Conservation (phyloP, 495 filamentous ascomycete species). For the Hypoxylon intermedium region DNA sequence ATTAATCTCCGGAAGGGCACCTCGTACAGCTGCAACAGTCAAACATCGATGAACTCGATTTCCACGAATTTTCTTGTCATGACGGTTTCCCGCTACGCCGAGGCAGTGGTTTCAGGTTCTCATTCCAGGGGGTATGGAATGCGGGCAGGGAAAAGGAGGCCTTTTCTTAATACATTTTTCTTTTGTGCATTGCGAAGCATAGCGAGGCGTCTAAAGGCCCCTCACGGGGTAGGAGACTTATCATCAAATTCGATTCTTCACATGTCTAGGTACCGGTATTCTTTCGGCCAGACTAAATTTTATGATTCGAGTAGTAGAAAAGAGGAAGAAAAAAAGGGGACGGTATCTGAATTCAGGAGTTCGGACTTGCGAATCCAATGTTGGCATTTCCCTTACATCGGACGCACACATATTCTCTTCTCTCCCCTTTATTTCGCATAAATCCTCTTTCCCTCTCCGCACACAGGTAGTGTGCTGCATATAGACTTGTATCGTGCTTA, state of each 20-base stretch:
- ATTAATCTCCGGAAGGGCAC: too few relatives aligned
- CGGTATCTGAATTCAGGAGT: slow-evolving; percentile 18
- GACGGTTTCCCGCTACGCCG: slow-evolving; percentile 10
- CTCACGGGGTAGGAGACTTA: slow-evolving; percentile 28
- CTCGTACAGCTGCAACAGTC: neutral
- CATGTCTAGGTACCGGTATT: neutral
- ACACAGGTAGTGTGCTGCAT: slow-evolving; percentile 12
- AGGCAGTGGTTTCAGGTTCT: slow-evolving; percentile 1
- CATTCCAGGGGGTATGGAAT: slow-evolving; percentile 3
- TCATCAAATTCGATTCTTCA: neutral
- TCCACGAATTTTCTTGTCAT: slow-evolving; percentile 34
- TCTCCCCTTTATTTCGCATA: neutral
- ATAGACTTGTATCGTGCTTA: slow-evolving; percentile 20
- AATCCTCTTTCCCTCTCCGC: neutral
- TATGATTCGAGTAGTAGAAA: neutral
- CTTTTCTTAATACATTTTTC: neutral
- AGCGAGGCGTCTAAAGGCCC: slow-evolving; percentile 29
- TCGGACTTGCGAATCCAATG: slow-evolving; percentile 4
- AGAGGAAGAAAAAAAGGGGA: slow-evolving; percentile 12
- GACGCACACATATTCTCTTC: slow-evolving; percentile 8
- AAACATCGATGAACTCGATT: neutral
- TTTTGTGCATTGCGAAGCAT: slow-evolving; percentile 36
- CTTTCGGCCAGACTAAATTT: neutral
- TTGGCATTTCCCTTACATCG: slow-evolving; percentile 6
- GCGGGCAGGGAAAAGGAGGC: neutral